A percentile compares a stretch with the other conserved stretches of the same genome.
phyloP scores from a whole-genome alignment of 2,329 filamentous ascomycete species.

The Colletotrichum eremochloae region DNA sequence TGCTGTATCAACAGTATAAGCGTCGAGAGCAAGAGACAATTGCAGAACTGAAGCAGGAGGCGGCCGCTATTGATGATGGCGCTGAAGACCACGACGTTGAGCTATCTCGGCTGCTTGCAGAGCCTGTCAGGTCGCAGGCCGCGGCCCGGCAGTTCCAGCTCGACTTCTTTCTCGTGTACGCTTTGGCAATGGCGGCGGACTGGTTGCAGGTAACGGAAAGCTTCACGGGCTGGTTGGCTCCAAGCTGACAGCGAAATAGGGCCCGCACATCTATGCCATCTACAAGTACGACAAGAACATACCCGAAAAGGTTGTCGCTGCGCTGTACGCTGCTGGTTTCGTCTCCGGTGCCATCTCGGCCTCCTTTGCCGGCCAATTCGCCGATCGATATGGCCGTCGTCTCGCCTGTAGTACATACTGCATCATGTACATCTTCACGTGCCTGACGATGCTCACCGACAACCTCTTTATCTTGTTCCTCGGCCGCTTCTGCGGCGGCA shows the following conservation, averaged over 20 bases:
- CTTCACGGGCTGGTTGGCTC: neutral
- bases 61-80: constrained; percentile 22
- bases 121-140: constrained; percentile 25
- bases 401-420: constrained; percentile 67
- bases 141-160: constrained; percentile 43
- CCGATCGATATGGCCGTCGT: constrained; percentile 63
- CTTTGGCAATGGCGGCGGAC: constrained; percentile 50
- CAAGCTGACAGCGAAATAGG: constrained; percentile 46
- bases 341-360: constrained; percentile 62
- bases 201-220: constrained; percentile 49
- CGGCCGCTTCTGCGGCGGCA: constrained; percentile 67
- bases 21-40: constrained; percentile 23
- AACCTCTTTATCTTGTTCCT: constrained; percentile 61
- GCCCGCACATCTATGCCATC: constrained; percentile 64
- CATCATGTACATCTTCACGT: constrained; percentile 64
- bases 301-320: constrained; percentile 59
- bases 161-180: constrained; percentile 47
- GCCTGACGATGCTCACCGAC: constrained; percentile 63
- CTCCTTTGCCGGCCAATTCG: constrained; percentile 54
- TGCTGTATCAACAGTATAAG: constrained; percentile 46
- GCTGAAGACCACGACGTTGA: constrained; percentile 32
- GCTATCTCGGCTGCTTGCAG: constrained; percentile 26
- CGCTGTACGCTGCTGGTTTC: constrained; percentile 62
- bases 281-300: constrained; percentile 65
- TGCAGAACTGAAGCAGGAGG: constrained; percentile 35